Base-by-base conservation (phyloP, 1,139 yeast species). In the Yamadazyma diospyri region DNA sequence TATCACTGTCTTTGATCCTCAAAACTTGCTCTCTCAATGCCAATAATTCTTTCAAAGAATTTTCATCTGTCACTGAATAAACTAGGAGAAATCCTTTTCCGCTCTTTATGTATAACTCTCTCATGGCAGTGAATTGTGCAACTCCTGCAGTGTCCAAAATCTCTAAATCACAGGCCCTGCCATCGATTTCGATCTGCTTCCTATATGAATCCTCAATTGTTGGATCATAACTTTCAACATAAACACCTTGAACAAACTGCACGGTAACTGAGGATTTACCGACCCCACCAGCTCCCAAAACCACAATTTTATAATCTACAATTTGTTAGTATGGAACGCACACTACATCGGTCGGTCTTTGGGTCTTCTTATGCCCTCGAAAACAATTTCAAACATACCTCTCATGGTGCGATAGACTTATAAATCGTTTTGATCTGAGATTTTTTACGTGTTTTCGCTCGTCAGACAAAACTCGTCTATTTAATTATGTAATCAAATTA, bases 111-210 rank as follows among this genome's bases (percentile, higher is more conserved):
- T 88, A 88, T 43, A 82, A 68, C 51, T 81, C 80, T 40, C 87
- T 59, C 63, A 78, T 69, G 34, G 76, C 75, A 5, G 74, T 69
- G 51, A 69, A 69, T 48, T 69, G 76, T 22, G 76, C 76, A 23
- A 69, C 73, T 24, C 76, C 76, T 1, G 76, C 76, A 3, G 76
- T 69, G 46, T 69, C 76, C 45, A 69, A 61, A 36, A 69, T 69
- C 48, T 69, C 97, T 44, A 92, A 70, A 47, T 87, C 89, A 50
- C 95, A 86, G 4, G 92, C 84, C 50, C 94, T 78, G 29, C 94
- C 95, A 59, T 92, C 97, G 32, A 92, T 82, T 52, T 86, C 92
- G 39, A 89, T 81, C 47, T 87, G 94, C 50, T 89, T 92, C 39
- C 97, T 71, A 60, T 92, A 92, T 1, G 96, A 86, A 57, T 92